Base-by-base conservation (phyloP, 306 rosid species). In the Cicer yamashitae region DNA sequence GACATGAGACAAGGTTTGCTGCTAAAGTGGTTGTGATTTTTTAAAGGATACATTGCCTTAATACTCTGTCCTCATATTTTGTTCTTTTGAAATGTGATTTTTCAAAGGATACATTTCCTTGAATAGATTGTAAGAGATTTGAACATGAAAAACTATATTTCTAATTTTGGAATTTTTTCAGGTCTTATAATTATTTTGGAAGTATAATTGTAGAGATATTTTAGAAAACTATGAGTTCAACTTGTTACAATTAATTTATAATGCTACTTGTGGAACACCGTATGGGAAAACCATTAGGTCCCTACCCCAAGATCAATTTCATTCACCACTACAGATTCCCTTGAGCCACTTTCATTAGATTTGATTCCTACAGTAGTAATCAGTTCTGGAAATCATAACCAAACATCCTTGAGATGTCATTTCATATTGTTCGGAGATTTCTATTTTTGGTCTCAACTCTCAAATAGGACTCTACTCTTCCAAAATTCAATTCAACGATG, bases 401-500 rank as follows among this genome's bases (percentile, higher is more conserved):
- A 25, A 69, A 52, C 13, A 56, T 45, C 61, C 60, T 68, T 45
- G 57, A 38, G 15, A 45, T 34, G 52, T 39, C 41, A 69, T 9
- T n/a, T 40, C 50, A 77, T 20, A 69, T 7, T 8, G 71, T 60
- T 60, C 6, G 15, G 38, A 67, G 25, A 12, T 20, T 39, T 48
- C 6, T 0, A n/a, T 9, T 39, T 22, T 37, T 47, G 7, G 34
- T 51, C 30, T 22, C 30, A 22, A 22, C 30, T 57, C 44, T 66
- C 70, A 5, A 46, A 65, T 39, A 47, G 52, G 74, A 53, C 64
- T 79, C 39, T 73, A 17, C 46, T 59, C 63, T 45, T 45, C 10
- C 57, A 67, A 68, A 10, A 59, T 25, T 11, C 41, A 67, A 67
- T 59, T 37, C 34, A 38, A 58, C 37, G 53, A 74, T 7, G 10